Conservation (phyloP, 352 stramenopile species). For the Peronosclerospora sorghi region DNA sequence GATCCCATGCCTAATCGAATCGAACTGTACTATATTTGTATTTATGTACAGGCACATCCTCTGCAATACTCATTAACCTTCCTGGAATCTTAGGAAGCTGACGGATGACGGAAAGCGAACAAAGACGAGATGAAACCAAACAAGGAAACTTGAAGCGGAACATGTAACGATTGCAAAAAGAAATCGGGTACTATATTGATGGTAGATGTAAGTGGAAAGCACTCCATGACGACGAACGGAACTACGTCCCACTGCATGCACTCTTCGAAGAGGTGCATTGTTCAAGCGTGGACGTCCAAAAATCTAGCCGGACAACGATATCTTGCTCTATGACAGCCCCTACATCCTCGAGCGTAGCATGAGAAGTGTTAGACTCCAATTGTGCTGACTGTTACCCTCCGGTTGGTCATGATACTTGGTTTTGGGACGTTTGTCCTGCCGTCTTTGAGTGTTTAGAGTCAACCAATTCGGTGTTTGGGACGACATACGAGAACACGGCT, state of each 20-base stretch:
- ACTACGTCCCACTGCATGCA: slow-evolving; percentile 33
- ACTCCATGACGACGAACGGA: slow-evolving; percentile 26
- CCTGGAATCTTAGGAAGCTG: slow-evolving; percentile 67
- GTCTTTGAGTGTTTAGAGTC: too few species aligned
- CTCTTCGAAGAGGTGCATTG: slow-evolving; percentile 59
- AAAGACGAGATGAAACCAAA: too few species aligned
- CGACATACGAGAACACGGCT: slow-evolving; percentile 53
- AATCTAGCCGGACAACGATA: too few species aligned
- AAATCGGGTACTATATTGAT: slow-evolving; percentile 41
- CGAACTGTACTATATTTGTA: too few species aligned
- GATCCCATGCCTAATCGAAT: too few species aligned
- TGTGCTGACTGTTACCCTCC: slow-evolving; percentile 51
- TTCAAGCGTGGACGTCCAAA: slow-evolving; percentile 47
- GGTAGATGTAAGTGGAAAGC: slow-evolving; percentile 26
- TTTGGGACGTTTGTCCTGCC: slow-evolving; percentile 68
- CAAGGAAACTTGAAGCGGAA: slow-evolving; percentile 43
- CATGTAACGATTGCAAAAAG: slow-evolving; percentile 39
- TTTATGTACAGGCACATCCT: slow-evolving; percentile 26
- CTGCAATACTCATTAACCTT: slow-evolving; percentile 61
- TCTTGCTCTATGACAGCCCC: slow-evolving; percentile 64
- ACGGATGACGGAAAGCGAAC: slow-evolving; percentile 70
- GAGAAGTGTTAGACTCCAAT: slow-evolving; percentile 59
- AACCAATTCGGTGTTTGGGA: slow-evolving; percentile 58
- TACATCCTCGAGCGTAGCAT: slow-evolving; percentile 70
- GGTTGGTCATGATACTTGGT: slow-evolving; percentile 57